Evolutionary conservation across 148 eudicot species (phyloP).

Genomic region (Polygonum maritimum): DNA sequence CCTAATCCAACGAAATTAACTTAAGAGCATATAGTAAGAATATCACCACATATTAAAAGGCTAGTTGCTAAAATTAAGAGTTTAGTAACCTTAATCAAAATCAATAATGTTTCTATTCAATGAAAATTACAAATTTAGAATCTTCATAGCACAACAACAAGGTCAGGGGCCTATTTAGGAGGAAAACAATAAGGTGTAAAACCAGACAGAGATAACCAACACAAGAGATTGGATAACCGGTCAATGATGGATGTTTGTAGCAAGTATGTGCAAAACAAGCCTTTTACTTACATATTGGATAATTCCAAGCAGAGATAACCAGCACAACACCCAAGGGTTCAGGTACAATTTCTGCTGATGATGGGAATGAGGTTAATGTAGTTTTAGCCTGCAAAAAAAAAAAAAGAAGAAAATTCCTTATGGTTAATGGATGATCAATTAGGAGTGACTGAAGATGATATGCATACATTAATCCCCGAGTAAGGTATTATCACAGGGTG

Average conservation of each 20-base stretch:
- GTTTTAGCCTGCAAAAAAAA: slow-evolving; percentile 30
- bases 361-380: slow-evolving; percentile 16
- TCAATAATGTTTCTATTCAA: neutral
- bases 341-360: slow-evolving; percentile 16
- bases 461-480: neutral
- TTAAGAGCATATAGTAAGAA: neutral
- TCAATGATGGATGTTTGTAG: neutral
- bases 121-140: neutral
- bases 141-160: neutral
- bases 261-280: neutral
- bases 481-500: neutral
- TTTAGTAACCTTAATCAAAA: neutral
- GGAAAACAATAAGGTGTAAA: neutral
- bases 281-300: slow-evolving; percentile 16
- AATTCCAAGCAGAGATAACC: slow-evolving; percentile 18
- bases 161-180: neutral
- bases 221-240: neutral
- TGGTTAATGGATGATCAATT: neutral
- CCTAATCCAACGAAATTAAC: neutral
- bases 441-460: neutral
- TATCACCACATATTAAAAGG: neutral
- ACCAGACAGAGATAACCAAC: neutral
- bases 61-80: neutral
- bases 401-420: neutral
- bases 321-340: slow-evolving; percentile 12